Evolutionary conservation across 2,329 filamentous ascomycete genomes (phyloP), one percentile per base, ranked within the genome.

Genomic region (Knufia petricola): DNA sequence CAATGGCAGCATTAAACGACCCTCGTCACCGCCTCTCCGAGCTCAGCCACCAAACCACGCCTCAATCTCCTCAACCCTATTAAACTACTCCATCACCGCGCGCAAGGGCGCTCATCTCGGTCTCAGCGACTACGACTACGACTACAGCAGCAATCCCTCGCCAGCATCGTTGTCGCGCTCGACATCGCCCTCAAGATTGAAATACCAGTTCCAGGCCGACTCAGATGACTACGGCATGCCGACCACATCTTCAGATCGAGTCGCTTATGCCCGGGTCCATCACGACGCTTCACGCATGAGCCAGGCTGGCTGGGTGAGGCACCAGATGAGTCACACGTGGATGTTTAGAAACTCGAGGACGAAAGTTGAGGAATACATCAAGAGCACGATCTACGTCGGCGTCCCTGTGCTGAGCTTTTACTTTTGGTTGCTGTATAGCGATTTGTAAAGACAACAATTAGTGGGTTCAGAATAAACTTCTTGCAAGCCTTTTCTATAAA

Each of bases 321-420:
- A 67, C 15, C 21, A 34, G n/a, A 44, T 21, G 3, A 49, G 44
- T 69, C 64, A 19, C 15, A n/a, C 15, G 3, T 44, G 41, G 41
- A 8, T 44, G 13, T 44, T 44, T 3, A 32, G 24, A 9, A 19
- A 21, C 3, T 62, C 75, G 2, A 62, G 63, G 1, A 61, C 78
- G 3, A 73, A 84, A 4, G 62, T 69, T 26, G 69, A 71, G 21
- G 84, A 90, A 63, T 66, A 87, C 31, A 74, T 72, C 65, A 74
- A 70, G 7, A 81, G 77, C 38, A 58, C 81, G 15, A 79, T 77
- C 67, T 71, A 76, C 41, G 80, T 88, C 2, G 72, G 71, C 4
- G 78, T 76, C 72, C 75, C 85, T 63, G 79, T 78, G 17, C 63
- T 81, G 38, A 55, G 69, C 12, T 80, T 81, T 63, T 92, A 85